Conservation (phyloP, 768 basidiomycete species). For the Coprinellus micaceus region DNA sequence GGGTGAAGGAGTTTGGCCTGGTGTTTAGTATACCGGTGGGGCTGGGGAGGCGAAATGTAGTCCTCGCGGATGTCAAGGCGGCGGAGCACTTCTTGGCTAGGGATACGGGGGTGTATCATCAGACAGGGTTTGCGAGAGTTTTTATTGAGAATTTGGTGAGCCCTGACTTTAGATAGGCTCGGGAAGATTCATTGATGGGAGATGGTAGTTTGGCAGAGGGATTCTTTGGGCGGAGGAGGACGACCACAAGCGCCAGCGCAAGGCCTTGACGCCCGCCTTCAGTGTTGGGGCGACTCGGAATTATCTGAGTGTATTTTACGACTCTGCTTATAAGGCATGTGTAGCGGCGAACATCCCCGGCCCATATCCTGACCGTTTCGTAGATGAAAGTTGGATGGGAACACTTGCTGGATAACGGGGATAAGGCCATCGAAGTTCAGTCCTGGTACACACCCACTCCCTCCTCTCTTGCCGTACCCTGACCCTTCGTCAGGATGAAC, state of each 20-base stretch:
- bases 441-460: slow-evolving; percentile 29
- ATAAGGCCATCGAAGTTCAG: slow-evolving; percentile 44
- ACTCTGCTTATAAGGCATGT: slow-evolving; percentile 47
- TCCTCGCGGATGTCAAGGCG: slow-evolving; percentile 48
- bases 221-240: slow-evolving; percentile 42
- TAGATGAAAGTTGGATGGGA: slow-evolving; percentile 35
- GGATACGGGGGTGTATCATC: slow-evolving; percentile 48
- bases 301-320: slow-evolving; percentile 45
- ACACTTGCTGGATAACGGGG: slow-evolving; percentile 23
- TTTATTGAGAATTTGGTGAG: slow-evolving; percentile 39
- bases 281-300: slow-evolving; percentile 47
- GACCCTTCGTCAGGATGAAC: slow-evolving; percentile 22
- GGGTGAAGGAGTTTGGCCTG: slow-evolving; percentile 47
- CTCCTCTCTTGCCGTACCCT: not conserved
- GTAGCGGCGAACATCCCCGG: no score
- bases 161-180: no score
- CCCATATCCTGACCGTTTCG: not conserved
- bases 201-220: slow-evolving; percentile 20
- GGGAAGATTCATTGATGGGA: no score
- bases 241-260: slow-evolving; percentile 48
- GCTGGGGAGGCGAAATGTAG: slow-evolving; percentile 31
- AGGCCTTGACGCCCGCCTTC: slow-evolving; percentile 49
- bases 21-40: slow-evolving; percentile 40
- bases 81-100: slow-evolving; percentile 47
- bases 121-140: slow-evolving; percentile 28